A percentile compares a stretch with the other conserved stretches of the same genome.
These are phyloP conservation scores for Beta lomatogona DNA, from an alignment of 179 eudicot genomes.

Conservation along the genomic window DNA sequence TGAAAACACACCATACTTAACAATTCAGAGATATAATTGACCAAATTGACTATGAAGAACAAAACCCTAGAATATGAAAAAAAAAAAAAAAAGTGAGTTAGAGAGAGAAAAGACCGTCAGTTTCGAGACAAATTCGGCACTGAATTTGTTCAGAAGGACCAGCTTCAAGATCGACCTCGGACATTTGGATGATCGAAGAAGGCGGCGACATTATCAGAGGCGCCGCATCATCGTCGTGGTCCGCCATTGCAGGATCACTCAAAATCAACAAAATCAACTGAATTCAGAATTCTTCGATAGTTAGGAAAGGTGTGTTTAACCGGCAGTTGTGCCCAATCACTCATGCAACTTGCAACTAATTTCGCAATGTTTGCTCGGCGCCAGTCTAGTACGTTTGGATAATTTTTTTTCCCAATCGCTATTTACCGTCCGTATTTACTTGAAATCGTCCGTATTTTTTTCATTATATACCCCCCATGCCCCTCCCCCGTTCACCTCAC, in stretches of 20 bases:
- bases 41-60: neutral
- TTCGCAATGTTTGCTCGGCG: no score
- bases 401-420: no score
- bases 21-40: slow-evolving; percentile 2
- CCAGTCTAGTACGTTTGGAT: no score
- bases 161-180: slow-evolving; percentile 84
- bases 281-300: no score
- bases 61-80: slow-evolving; percentile 15
- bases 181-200: slow-evolving; percentile 39
- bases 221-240: slow-evolving; percentile 27
- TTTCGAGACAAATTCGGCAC: slow-evolving; percentile 92
- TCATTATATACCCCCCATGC: no score
- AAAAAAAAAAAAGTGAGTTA: neutral
- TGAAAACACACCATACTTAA: neutral
- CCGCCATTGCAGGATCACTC: neutral
- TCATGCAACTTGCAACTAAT: no score
- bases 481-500: no score
- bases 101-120: slow-evolving; percentile 54
- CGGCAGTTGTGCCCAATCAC: no score
- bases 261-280: no score
- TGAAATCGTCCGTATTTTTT: no score
- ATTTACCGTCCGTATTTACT: no score
- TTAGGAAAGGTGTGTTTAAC: no score
- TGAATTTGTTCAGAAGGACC: slow-evolving; percentile 88
- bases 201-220: slow-evolving; percentile 57